A percentile compares a stretch with the other conserved stretches of the same genome.
Conservation (phyloP, 192 early-diverging fungal genomes). For the Rhizoclosmatium globosum region DNA sequence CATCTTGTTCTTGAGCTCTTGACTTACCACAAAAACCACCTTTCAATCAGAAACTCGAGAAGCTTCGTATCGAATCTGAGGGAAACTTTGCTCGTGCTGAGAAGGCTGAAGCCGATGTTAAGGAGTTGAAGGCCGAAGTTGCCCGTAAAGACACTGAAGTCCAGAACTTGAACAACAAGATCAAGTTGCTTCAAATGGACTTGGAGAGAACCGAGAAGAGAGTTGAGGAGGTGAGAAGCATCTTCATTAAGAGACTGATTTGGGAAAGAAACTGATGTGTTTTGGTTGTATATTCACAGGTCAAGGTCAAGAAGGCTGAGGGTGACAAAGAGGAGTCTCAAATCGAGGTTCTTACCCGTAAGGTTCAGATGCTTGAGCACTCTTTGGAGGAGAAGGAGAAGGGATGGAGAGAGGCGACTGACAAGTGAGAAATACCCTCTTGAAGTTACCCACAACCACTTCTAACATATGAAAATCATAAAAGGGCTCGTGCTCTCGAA, state of each 20-base stretch:
- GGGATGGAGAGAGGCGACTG: constrained; percentile 55
- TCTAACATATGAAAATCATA: neutral
- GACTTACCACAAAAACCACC: too few relatives aligned
- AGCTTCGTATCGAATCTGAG: constrained; percentile 56
- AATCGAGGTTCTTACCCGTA: constrained; percentile 54
- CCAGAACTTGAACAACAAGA: constrained; percentile 56
- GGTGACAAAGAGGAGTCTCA: constrained; percentile 54
- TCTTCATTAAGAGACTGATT: neutral
- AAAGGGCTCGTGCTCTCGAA: constrained; percentile 12
- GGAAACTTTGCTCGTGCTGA: constrained; percentile 42
- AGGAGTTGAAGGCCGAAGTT: constrained; percentile 44
- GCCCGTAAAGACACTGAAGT: constrained; percentile 50
- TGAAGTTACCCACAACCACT: neutral
- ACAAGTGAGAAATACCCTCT: constrained; percentile 50
- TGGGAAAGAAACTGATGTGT: neutral
- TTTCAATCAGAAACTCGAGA: constrained; percentile 52
- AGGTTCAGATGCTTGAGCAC: constrained; percentile 56
- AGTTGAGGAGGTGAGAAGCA: constrained; percentile 43
- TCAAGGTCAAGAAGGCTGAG: constrained; percentile 56
- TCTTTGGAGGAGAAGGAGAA: constrained; percentile 61
- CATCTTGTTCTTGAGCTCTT: neutral
- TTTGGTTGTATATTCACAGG: constrained; percentile 32
- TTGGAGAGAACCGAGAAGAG: constrained; percentile 57
- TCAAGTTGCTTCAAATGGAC: constrained; percentile 48
- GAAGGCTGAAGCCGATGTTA: constrained; percentile 51